A percentile compares a stretch with the other conserved stretches of the same genome.
Evolutionary conservation across 2,329 filamentous ascomycete species (phyloP).

Genomic region (Decorospora gaudefroyi): DNA sequence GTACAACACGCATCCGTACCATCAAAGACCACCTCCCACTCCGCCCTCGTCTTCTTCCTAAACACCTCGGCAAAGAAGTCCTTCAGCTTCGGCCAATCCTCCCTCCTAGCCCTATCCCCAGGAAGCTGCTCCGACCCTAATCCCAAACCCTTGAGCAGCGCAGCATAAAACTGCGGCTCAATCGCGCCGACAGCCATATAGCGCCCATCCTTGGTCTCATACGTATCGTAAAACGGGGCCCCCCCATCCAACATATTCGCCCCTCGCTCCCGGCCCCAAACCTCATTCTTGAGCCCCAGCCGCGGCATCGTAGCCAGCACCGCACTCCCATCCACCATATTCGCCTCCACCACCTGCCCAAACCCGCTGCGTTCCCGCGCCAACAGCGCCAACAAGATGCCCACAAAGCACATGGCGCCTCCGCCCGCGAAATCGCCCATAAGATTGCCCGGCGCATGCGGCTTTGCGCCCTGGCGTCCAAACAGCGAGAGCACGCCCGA

Average conservation of each 20-base stretch:
- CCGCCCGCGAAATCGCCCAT: conserved; percentile 91
- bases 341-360: conserved; percentile 91
- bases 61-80: conserved; percentile 67
- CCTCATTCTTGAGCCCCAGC: conserved; percentile 64
- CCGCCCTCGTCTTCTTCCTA: conserved; percentile 67
- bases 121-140: conserved; percentile 56
- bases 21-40: conserved; percentile 88
- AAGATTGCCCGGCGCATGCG: conserved; percentile 80
- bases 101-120: conserved; percentile 61
- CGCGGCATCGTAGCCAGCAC: conserved; percentile 81
- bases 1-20: conserved; percentile 90
- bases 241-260: conserved; percentile 82
- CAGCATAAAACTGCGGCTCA: conserved; percentile 81
- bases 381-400: conserved; percentile 78
- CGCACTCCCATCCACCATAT: conserved; percentile 90
- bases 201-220: conserved; percentile 76
- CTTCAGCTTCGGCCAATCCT: conserved; percentile 70
- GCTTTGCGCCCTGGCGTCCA: conserved; percentile 69
- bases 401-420: conserved; percentile 78
- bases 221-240: conserved; percentile 86
- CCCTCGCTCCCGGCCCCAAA: conserved; percentile 69
- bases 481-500: conserved; percentile 78
- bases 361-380: conserved; percentile 64
- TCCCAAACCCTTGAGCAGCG: conserved; percentile 68
- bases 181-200: conserved; percentile 87